Evolutionary conservation across 192 early-diverging fungal genomes (phyloP), one percentile per base, ranked within the genome.

Genomic region (Gryganskiella cystojenkinii): DNA sequence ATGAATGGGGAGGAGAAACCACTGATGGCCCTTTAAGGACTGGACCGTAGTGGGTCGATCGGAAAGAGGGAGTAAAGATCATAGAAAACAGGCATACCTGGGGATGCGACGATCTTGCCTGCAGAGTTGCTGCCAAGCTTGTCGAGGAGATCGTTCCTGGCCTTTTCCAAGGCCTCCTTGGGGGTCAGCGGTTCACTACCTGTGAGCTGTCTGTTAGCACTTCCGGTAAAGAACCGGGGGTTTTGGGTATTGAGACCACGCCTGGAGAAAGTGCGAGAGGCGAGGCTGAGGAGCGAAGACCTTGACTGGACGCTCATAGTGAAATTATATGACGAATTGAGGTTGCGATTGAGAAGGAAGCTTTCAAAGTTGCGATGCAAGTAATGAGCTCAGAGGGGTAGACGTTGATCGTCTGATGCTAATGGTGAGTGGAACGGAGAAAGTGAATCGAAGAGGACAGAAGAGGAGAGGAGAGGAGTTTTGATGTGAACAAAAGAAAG

Each of bases 71-170:
- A n/a, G n/a, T n/a, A n/a, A n/a, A n/a, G 15, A 33, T 56, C 3
- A n/a, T 56, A n/a, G 31, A 33, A 14, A 19, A 30, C 1, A n/a
- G 14, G 22, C 27, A 57, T 63, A 74, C 71, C 64, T 50, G 34
- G 51, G 17, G 71, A 60, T 4, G 51, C 64, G 20, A 74, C 43
- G 1, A 74, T 33, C 4, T 24, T 74, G n/a, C 71, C 71, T 1
- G 71, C 22, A n/a, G 56, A 54, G 19, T 55, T 74, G 52, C 64
- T 67, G 6, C 71, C 71, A 40, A 74, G 64, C 44, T 74, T 66
- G 25, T 74, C 64, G 17, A 67, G 51, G 11, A 74, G 50, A 1
- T 74, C 71, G n/a, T 53, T 67, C 58, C 64, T 57, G 40, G 63
- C 24, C 52, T 67, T 73, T 34, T 74, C 63, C n/a, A 74, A 44